phyloP scores from a whole-genome alignment of 1,284 basidiomycete genomes.

The Fomitiporia mediterranea region DNA sequence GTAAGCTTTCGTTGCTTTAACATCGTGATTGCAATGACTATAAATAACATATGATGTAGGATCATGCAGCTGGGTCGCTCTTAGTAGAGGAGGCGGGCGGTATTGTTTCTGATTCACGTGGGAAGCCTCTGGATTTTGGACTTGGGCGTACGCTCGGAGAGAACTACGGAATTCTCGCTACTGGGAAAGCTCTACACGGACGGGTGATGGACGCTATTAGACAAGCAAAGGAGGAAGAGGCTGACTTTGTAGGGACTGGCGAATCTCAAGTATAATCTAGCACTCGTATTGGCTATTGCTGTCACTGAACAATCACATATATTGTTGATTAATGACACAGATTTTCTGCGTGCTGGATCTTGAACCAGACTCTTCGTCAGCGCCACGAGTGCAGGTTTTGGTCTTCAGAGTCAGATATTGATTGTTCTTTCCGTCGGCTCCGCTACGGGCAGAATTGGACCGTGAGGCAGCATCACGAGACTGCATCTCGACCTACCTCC shows the following conservation, averaged over 20 bases:
- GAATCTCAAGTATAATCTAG: neutral
- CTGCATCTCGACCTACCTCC: neutral
- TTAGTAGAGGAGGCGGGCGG: conserved; percentile 91
- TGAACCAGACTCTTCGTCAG: too few relatives aligned
- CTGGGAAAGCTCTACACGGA: conserved; percentile 61
- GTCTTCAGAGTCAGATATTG: too few relatives aligned
- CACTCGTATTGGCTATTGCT: neutral
- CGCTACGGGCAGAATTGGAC: neutral
- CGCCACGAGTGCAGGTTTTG: too few relatives aligned
- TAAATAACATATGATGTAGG: too few relatives aligned
- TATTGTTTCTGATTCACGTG: conserved; percentile 78
- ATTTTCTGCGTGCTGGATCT: too few relatives aligned
- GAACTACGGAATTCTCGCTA: conserved; percentile 87
- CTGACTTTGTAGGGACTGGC: neutral
- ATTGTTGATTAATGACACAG: too few relatives aligned
- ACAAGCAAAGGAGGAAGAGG: conserved; percentile 44
- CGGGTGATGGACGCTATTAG: conserved; percentile 74
- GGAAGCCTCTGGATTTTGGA: conserved; percentile 80
- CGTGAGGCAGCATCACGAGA: neutral
- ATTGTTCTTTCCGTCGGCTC: too few relatives aligned
- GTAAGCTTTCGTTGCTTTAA: conserved; percentile 34
- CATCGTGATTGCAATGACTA: conserved; percentile 4
- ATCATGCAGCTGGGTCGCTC: conserved; percentile 87
- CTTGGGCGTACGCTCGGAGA: conserved; percentile 81
- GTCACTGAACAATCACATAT: too few relatives aligned